Base-by-base conservation (phyloP, 208 protist genomes). In the Angomonas desouzai region DNA sequence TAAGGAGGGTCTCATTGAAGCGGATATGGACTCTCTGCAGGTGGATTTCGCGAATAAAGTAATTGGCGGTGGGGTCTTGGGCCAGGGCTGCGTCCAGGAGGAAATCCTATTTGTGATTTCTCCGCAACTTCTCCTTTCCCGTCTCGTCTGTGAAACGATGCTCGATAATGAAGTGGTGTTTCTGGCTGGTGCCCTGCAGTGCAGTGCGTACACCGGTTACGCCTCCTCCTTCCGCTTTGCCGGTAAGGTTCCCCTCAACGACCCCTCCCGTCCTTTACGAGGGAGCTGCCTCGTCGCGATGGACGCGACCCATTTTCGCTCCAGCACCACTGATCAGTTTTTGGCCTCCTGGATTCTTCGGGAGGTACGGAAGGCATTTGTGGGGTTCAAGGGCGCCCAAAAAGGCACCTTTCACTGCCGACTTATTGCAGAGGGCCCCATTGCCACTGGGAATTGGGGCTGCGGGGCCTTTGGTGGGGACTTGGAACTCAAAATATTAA, bases 391-490 rank as follows among this genome's bases (percentile, higher is more conserved):
- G 55, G 78, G 73, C 20, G 10, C 51, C 10, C 6, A 32, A 36
- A 29, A 34, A 13, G 22, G 29, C 28, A 36, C 10, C 28, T 57
- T 57, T 53, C 7, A 11, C 9, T 27, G 27, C 28, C 7, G 3
- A 20, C 36, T 70, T 1, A 13, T 49, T 1, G 66, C 34, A 0
- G 6, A 55, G 0, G 81, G 77, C 11, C 36, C 76, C 57, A 66
- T 94, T 1, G 81, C 81, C 10, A 96, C 88, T 1, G 92, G 92
- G 2, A 86, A 93, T 58, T 97, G 93, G 92, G 92, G 93, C 43
- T 97, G 93, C 63, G 92, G 92, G 33, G 89, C 88, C 9, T 97
- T 97, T 65, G 65, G 77, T 51, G 91, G 93, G 2, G 79, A 97
- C 66, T 40, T 60, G 23, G 61, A 93, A 43, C 55, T 96, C 62